These are phyloP conservation scores for Wallacemonas sp. DNA, from an alignment of 208 protist species.

Conservation along the genomic window DNA sequence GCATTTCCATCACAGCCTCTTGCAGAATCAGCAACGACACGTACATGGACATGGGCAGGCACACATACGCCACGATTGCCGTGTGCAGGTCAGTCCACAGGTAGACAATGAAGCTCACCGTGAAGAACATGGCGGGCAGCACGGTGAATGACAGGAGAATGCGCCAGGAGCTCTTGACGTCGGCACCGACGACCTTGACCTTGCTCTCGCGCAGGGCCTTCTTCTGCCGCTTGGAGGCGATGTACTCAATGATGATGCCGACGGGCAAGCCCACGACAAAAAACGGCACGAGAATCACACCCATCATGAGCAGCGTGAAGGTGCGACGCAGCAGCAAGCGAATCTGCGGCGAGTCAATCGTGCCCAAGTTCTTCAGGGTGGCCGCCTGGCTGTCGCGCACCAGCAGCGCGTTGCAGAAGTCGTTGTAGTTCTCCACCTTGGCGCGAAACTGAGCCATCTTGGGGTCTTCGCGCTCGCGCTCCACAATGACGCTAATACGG, in stretches of 20 bases:
- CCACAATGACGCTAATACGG: slow-evolving; percentile 77
- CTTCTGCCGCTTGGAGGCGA: slow-evolving; percentile 49
- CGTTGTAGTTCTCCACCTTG: slow-evolving; percentile 82
- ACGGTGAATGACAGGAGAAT: slow-evolving; percentile 68
- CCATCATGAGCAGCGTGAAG: slow-evolving; percentile 81
- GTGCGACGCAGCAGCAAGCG: slow-evolving; percentile 68
- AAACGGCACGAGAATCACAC: slow-evolving; percentile 82
- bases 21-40: slow-evolving; percentile 86
- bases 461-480: slow-evolving; percentile 57
- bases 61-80: slow-evolving; percentile 67
- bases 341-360: slow-evolving; percentile 47
- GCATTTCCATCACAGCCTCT: slow-evolving; percentile 81
- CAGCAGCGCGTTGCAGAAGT: slow-evolving; percentile 79
- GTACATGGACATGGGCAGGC: slow-evolving; percentile 91
- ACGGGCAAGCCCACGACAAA: slow-evolving; percentile 80
- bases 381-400: slow-evolving; percentile 86
- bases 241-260: slow-evolving; percentile 58
- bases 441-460: slow-evolving; percentile 73
- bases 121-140: slow-evolving; percentile 58
- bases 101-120: slow-evolving; percentile 63
- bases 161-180: slow-evolving; percentile 93
- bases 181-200: slow-evolving; percentile 90
- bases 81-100: slow-evolving; percentile 67
- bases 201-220: slow-evolving; percentile 78
- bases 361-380: slow-evolving; percentile 73